phyloP scores from a whole-genome alignment of 83 land plant genomes.

The Thuja plicata region DNA sequence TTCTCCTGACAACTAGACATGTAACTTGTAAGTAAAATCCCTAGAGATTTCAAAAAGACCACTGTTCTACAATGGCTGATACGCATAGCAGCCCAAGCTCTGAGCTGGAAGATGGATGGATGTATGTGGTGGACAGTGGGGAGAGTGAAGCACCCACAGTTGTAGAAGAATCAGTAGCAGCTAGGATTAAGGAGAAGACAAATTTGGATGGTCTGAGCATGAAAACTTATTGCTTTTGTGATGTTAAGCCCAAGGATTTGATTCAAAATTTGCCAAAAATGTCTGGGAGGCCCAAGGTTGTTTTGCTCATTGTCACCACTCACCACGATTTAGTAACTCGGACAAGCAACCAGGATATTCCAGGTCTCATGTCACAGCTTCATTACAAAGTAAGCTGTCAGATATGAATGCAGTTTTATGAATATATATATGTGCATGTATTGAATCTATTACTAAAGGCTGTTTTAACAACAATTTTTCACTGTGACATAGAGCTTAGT shows the following conservation, averaged over 20 bases:
- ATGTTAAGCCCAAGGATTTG: neutral
- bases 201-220: neutral
- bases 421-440: too few species aligned
- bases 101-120: neutral
- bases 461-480: too few species aligned
- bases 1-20: neutral
- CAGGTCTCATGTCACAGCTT: neutral
- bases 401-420: neutral
- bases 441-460: too few species aligned
- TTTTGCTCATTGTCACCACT: neutral
- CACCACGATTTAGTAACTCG: neutral
- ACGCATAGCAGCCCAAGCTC: neutral
- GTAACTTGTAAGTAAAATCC: too few species aligned
- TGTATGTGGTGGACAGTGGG: neutral
- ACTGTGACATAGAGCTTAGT: too few species aligned
- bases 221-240: neutral
- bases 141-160: neutral
- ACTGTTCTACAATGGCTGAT: neutral
- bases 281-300: neutral
- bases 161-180: neutral
- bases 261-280: neutral
- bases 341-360: neutral
- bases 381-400: neutral
- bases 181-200: neutral
- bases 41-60: neutral